Evolutionary conservation across 1,284 basidiomycete genomes (phyloP), one percentile per base, ranked within the genome.

Genomic region (Xerocomus cyaneibrunnescens): DNA sequence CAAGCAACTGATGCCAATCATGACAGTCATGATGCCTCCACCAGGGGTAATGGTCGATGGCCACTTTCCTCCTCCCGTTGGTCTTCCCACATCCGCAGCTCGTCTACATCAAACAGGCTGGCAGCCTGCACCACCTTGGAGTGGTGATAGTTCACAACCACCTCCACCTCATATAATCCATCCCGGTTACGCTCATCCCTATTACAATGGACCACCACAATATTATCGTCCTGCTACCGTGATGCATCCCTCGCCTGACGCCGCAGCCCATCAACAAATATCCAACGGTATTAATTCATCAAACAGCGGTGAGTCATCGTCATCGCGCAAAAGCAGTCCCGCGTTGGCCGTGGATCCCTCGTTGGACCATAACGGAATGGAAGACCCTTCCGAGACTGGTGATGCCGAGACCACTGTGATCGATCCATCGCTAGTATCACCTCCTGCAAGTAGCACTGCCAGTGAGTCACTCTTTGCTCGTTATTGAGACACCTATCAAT

Each of bases 51-150:
- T 68, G 25, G 40, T 67, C 37, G 65, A 71, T 25, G 69, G 67
- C 21, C 70, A 69, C 48, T 71, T 68, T 57, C 45, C 75, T 54
- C 58, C 62, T 16, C 51, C 45, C 5, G 64, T 76, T 36, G 72
- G 66, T 27, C 73, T 78, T 22, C 80, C 81, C n/a, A 80, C 79
- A 5, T 80, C 80, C 27, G 71, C 78, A 14, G 70, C 80, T 9
- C 70, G 80, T 44, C 57, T 80, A 47, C 74, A 78, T 56, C 68
- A 72, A 47, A 66, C 74, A 2, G 72, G 57, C 50, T 77, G 76
- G 75, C 62, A 62, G 19, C 72, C 72, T 56, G 61, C 72, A 47
- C 66, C 70, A 25, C 77, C 61, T 37, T 64, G 62, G 62, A 47
- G 69, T 69, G 67, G 65, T 25, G 60, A 67, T 34, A 48, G 54